A percentile compares a stretch with the other conserved stretches of the same genome.
Conservation (phyloP, 306 rosid genomes). For the Trichosanthes cucumerina region DNA sequence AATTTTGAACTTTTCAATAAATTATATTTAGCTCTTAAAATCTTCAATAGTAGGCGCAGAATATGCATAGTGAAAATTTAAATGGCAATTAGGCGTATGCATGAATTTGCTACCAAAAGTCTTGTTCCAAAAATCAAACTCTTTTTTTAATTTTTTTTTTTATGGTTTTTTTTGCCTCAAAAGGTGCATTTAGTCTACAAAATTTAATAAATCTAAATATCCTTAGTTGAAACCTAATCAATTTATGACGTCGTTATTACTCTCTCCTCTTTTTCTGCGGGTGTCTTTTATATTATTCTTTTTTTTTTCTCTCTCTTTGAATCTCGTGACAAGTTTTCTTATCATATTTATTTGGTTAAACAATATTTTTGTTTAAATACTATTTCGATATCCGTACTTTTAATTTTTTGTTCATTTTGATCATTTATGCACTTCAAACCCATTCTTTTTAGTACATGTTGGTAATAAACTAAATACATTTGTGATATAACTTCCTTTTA, state of each 20-base stretch:
- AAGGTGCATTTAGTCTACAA: neutral
- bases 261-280: neutral
- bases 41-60: neutral
- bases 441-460: too few species aligned
- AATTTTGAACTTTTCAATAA: neutral
- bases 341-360: too few species aligned
- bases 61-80: neutral
- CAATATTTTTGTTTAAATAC: too few species aligned
- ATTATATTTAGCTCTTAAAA: neutral
- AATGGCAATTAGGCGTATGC: neutral
- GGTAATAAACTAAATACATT: too few species aligned
- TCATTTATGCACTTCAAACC: too few species aligned
- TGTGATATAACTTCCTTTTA: too few species aligned
- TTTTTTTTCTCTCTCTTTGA: too few species aligned
- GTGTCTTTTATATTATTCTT: too few species aligned
- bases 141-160: neutral
- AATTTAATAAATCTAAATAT: neutral
- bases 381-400: too few species aligned
- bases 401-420: too few species aligned
- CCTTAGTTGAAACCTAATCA: neutral
- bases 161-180: neutral
- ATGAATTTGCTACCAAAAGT: neutral
- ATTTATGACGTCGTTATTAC: neutral
- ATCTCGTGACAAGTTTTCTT: too few species aligned
- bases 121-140: neutral